A percentile compares a stretch with the other conserved stretches of the same genome.
Evolutionary conservation across 352 stramenopile species (phyloP).

Genomic region (Globisporangium perplexum): DNA sequence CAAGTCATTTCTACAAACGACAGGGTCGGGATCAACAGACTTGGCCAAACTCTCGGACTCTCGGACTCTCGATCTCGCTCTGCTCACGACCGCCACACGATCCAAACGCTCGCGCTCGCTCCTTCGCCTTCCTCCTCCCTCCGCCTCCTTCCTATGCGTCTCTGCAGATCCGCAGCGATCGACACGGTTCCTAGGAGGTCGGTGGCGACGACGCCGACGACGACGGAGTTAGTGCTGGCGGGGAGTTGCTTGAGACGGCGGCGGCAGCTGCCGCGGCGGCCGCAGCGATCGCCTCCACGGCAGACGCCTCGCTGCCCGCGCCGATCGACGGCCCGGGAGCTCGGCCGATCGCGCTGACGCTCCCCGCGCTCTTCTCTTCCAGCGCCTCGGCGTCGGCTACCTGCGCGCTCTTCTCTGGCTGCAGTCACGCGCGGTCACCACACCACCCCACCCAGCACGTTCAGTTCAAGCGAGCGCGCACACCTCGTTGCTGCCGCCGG

Average conservation of each 20-base stretch:
- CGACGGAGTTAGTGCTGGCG: neutral
- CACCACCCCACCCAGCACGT: too few species aligned
- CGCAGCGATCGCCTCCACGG: neutral
- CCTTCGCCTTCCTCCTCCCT: too few species aligned
- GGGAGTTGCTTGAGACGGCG: slow-evolving; percentile 1
- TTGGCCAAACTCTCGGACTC: neutral
- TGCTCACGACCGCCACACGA: neutral
- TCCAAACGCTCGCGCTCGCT: too few species aligned
- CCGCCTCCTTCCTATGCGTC: neutral
- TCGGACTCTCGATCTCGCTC: neutral
- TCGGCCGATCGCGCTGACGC: neutral
- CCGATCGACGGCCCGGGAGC: neutral
- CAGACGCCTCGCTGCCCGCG: neutral
- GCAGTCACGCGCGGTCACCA: neutral
- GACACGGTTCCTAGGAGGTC: neutral
- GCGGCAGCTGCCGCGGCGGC: neutral
- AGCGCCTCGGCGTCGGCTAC: slow-evolving; percentile 2
- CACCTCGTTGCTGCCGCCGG: slow-evolving; percentile 4
- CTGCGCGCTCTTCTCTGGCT: neutral
- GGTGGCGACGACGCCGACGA: neutral
- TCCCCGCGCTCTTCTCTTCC: slow-evolving; percentile 8
- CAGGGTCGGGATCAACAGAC: too few species aligned
- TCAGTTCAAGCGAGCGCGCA: neutral
- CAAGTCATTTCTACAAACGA: neutral
- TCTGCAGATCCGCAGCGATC: neutral